Base-by-base conservation (phyloP, 1,284 basidiomycete genomes). In the Amylostereum areolatum region DNA sequence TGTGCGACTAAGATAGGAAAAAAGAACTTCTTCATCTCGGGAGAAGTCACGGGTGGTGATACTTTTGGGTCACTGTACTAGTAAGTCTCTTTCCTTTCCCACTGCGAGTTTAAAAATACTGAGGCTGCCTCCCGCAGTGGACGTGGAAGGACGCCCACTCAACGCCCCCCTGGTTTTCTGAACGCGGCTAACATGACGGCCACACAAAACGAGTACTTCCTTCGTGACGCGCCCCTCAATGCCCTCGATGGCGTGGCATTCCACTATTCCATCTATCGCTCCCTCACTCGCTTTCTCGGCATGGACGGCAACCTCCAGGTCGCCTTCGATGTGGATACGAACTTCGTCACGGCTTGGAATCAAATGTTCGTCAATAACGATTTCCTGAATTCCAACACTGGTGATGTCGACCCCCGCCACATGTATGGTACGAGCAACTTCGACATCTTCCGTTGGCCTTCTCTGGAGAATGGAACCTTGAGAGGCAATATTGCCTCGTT, bases 31-130 rank as follows among this genome's bases (percentile, higher is more conserved):
- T 86, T 83, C 67, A 92, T 96, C 57, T 74, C 89, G 0, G 92
- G 92, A 42, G 92, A 96, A 72, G 88, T 96, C 51, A 95, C 92
- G n/a, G 92, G 92, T 73, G 92, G 92, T 56, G 86, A 96, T 68
- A 85, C 83, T 0, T 94, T 95, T 62, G 92, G 90, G 25, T 73
- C 91, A 2, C 70, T 95, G 10, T 96, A 95, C 66, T 70, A 88
- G 87, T 88, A 60, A 59, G 83, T 73, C 7, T 45, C 27, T 47
- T 44, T 4, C 31, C 37, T 42, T 29, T 10, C 18, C 41, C 30
- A 46, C 29, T 50, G 18, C 18, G 18, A 18, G 18, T 18, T 18
- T 18, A 18, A 18, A 18, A 18, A 18, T 34, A 39, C 33, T 34
- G 31, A 43, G 18, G 10, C 41, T 55, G 8, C 50, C 36, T 31